Percentiles rank a stretch among this genome's conserved stretches.
Evolutionary conservation across 345 rosid genomes (phyloP).

Genomic region (Passiflora organensis): DNA sequence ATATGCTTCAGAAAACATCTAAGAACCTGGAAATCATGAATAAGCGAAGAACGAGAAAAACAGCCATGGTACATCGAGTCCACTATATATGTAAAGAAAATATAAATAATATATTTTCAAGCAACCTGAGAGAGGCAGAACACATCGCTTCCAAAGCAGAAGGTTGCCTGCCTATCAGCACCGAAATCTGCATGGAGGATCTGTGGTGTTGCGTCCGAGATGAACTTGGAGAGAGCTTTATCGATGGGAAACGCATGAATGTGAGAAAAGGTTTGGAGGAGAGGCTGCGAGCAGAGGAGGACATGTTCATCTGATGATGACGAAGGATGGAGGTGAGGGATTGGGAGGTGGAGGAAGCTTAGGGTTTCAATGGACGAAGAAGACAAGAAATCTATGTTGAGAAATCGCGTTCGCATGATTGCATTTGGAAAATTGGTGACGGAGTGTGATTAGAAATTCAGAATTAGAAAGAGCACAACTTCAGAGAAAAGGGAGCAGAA

Average conservation of each 20-base stretch:
- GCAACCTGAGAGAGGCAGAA: background rate
- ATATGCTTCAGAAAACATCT: background rate
- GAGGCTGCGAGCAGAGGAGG: conserved; percentile 31
- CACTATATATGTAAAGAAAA: too few species aligned
- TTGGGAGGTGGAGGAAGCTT: conserved; percentile 57
- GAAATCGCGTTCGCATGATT: conserved; percentile 73
- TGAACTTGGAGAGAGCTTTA: conserved; percentile 51
- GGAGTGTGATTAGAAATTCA: too few species aligned
- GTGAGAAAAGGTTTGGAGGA: conserved; percentile 23
- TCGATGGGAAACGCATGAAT: conserved; percentile 41
- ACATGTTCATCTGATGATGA: conserved; percentile 12
- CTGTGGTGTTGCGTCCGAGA: conserved; percentile 47
- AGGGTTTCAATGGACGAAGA: conserved; percentile 40
- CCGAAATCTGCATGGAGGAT: conserved; percentile 26
- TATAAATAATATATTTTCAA: too few species aligned
- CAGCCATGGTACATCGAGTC: too few species aligned
- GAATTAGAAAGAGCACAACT: too few species aligned
- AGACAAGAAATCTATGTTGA: conserved; percentile 48
- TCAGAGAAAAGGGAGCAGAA: too few species aligned
- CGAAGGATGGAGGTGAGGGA: conserved; percentile 36
- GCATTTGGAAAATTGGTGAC: too few species aligned
- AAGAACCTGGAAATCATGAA: too few species aligned
- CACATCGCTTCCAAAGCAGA: conserved; percentile 4
- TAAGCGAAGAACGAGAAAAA: too few species aligned
- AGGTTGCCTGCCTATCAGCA: conserved; percentile 4